A percentile compares a stretch with the other conserved stretches of the same genome.
phyloP scores from a whole-genome alignment of 2,329 filamentous ascomycete species.

The Penicillium corylophilum region DNA sequence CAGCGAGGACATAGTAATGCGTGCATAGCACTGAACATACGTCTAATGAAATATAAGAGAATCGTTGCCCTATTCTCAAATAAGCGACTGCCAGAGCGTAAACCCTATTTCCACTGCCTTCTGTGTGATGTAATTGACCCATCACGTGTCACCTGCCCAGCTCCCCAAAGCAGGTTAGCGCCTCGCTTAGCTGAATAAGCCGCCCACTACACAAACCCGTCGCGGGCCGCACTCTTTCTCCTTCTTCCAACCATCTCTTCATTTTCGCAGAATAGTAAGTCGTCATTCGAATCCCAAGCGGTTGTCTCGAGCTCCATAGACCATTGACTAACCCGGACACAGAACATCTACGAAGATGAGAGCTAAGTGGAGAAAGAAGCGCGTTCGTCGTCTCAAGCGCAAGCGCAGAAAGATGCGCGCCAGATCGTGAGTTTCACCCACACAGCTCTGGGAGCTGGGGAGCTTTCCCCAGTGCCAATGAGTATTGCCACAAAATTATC shows the following conservation, averaged over 20 bases:
- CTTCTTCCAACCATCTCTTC: constrained; percentile 45
- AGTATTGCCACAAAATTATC: neutral
- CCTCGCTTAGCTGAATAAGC: constrained; percentile 40
- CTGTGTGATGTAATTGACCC: constrained; percentile 16
- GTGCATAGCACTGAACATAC: neutral
- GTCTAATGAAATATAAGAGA: neutral
- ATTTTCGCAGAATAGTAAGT: constrained; percentile 48
- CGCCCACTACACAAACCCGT: constrained; percentile 42
- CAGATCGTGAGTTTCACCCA: constrained; percentile 70
- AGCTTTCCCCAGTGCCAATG: neutral
- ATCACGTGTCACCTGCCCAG: constrained; percentile 11
- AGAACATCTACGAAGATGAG: constrained; percentile 60
- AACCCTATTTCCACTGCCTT: constrained; percentile 19
- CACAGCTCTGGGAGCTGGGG: neutral
- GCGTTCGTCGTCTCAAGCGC: constrained; percentile 96
- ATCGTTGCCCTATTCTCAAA: neutral
- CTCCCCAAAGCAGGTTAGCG: constrained; percentile 14
- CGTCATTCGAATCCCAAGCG: constrained; percentile 6
- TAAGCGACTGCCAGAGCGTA: constrained; percentile 5
- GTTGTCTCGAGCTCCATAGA: neutral
- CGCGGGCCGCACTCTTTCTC: constrained; percentile 33
- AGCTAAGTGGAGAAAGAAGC: constrained; percentile 99
- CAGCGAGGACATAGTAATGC: neutral
- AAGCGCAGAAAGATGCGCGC: constrained; percentile 99
- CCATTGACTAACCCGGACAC: constrained; percentile 21